These are phyloP conservation scores for Fusarium papillatum DNA, from an alignment of 2,329 filamentous ascomycete genomes.

Conservation along the genomic window DNA sequence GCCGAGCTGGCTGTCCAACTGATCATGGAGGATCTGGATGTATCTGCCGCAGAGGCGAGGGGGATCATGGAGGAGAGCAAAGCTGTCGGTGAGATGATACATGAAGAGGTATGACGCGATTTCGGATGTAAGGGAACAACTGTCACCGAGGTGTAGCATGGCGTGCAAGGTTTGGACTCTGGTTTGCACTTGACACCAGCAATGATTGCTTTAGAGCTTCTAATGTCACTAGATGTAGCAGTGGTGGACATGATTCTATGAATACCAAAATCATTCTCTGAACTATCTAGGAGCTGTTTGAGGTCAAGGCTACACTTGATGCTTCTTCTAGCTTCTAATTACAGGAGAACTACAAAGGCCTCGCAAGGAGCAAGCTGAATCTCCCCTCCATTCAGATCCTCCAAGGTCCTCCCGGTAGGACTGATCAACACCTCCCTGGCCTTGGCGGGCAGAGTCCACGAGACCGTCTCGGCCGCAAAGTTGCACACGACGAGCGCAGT, in stretches of 20 bases:
- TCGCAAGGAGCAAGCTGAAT: slow-evolving; percentile 54
- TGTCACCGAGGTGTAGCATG: neutral
- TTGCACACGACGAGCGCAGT: slow-evolving; percentile 55
- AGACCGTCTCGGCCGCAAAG: slow-evolving; percentile 50
- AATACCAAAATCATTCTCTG: neutral
- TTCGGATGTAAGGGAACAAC: neutral
- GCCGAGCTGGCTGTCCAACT: slow-evolving; percentile 74
- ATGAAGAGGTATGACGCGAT: slow-evolving; percentile 65
- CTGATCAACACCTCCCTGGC: slow-evolving; percentile 52
- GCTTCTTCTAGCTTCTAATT: neutral
- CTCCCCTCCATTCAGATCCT: slow-evolving; percentile 42
- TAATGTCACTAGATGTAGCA: neutral
- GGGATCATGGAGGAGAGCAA: slow-evolving; percentile 76
- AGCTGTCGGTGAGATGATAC: slow-evolving; percentile 75
- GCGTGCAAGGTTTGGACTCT: slow-evolving; percentile 13
- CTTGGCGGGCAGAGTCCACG: slow-evolving; percentile 46
- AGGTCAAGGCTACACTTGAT: slow-evolving; percentile 46
- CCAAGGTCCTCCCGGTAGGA: slow-evolving; percentile 45
- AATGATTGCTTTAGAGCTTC: neutral
- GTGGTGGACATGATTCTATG: neutral
- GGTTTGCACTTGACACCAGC: neutral
- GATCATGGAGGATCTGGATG: slow-evolving; percentile 69
- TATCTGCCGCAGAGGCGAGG: slow-evolving; percentile 58
- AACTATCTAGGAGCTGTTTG: slow-evolving; percentile 22
- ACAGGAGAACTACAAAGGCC: slow-evolving; percentile 50